These are phyloP conservation scores for Penicillium argentinense DNA, from an alignment of 495 filamentous ascomycete genomes.

Conservation along the genomic window DNA sequence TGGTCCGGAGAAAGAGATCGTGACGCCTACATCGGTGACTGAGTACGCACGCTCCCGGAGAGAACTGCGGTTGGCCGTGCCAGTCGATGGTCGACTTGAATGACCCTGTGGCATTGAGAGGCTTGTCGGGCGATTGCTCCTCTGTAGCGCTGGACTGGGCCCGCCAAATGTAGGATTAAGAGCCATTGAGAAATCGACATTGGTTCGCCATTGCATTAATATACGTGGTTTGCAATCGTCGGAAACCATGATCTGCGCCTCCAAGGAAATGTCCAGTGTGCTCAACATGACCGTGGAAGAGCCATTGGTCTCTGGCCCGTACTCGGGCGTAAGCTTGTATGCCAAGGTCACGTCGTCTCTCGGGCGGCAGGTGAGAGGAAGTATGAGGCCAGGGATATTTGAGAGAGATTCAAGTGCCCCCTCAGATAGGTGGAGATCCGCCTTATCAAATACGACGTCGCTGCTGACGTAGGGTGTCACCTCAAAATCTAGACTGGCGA, in stretches of 20 bases:
- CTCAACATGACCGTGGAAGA: conserved; percentile 48
- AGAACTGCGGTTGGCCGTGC: conserved; percentile 53
- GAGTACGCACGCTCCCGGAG: conserved; percentile 50
- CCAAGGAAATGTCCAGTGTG: conserved; percentile 63
- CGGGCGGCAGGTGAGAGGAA: conserved; percentile 71
- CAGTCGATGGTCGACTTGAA: conserved; percentile 26
- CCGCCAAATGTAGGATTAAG: conserved; percentile 62
- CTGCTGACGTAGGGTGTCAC: conserved; percentile 79
- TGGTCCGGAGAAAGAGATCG: conserved; percentile 71
- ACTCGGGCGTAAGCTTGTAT: conserved; percentile 70
- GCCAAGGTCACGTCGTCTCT: conserved; percentile 84
- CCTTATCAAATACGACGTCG: conserved; percentile 66
- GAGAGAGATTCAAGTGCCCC: conserved; percentile 71
- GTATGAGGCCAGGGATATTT: conserved; percentile 51
- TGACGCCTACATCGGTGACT: conserved; percentile 65
- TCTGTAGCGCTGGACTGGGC: conserved; percentile 54
- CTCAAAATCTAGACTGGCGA: conserved; percentile 85
- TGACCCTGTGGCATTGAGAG: conserved; percentile 32
- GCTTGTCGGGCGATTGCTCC: conserved; percentile 54
- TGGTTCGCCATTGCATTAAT: conserved; percentile 76
- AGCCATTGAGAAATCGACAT: conserved; percentile 78
- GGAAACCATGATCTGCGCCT: conserved; percentile 62
- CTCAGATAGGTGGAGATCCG: conserved; percentile 63
- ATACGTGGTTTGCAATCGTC: conserved; percentile 70
- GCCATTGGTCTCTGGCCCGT: conserved; percentile 52